A percentile compares a stretch with the other conserved stretches of the same genome.
Evolutionary conservation across 1,139 yeast species (phyloP).

Genomic region (Yamadazyma sp.): DNA sequence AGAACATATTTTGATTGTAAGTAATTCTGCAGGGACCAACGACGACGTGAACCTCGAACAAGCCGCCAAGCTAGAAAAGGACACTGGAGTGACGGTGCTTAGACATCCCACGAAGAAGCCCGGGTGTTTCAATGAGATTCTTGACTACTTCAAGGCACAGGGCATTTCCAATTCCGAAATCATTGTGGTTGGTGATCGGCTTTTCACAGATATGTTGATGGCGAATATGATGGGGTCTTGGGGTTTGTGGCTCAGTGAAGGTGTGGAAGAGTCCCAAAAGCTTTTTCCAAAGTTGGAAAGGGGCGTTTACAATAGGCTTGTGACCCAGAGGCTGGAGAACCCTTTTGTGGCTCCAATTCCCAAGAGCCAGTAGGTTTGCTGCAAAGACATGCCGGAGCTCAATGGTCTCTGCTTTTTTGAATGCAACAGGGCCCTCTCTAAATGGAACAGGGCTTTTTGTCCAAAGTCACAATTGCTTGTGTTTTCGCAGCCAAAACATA

Average conservation of each 20-base stretch:
- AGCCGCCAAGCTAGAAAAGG: constrained; percentile 62
- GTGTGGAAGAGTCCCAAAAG: constrained; percentile 60
- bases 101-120: constrained; percentile 85
- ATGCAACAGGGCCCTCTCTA: no score
- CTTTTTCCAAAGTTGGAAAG: constrained; percentile 56
- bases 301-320: constrained; percentile 34
- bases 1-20: constrained; percentile 72
- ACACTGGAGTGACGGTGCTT: constrained; percentile 76
- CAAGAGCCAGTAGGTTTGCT: not conserved
- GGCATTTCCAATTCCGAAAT: constrained; percentile 62
- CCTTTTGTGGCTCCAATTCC: constrained; percentile 33
- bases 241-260: constrained; percentile 81
- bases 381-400: no score
- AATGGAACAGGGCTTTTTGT: no score
- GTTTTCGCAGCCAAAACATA: constrained; percentile 8
- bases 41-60: constrained; percentile 65
- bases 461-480: not conserved
- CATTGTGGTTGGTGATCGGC: constrained; percentile 85
- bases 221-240: constrained; percentile 91
- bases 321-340: constrained; percentile 18
- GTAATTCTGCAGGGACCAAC: constrained; percentile 90
- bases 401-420: no score
- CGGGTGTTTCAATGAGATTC: constrained; percentile 75
- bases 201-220: constrained; percentile 90
- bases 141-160: constrained; percentile 52